Percentiles rank a stretch among this genome's conserved stretches.
These are phyloP conservation scores for Fraxinus latifolia DNA, from an alignment of 305 asterid genomes.

Conservation along the genomic window DNA sequence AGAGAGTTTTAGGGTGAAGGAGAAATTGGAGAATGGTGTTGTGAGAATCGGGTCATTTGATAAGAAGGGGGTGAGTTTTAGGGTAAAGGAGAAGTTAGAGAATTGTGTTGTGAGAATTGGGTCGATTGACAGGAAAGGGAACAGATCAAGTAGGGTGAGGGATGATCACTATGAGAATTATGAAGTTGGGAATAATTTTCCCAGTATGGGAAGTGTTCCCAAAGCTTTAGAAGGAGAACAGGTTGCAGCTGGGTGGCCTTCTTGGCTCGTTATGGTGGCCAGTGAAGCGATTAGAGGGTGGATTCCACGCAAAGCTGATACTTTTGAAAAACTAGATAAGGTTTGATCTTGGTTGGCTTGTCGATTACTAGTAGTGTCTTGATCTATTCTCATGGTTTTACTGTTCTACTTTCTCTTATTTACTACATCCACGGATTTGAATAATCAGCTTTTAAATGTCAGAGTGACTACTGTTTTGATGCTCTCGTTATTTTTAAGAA, in stretches of 20 bases:
- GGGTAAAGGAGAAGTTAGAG: conserved; percentile 47
- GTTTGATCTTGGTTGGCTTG: conserved; percentile 32
- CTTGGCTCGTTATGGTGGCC: conserved; percentile 88
- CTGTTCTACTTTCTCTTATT: background rate
- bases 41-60: conserved; percentile 54
- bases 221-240: conserved; percentile 77
- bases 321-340: conserved; percentile 90
- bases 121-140: conserved; percentile 56
- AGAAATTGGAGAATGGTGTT: conserved; percentile 48
- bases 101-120: conserved; percentile 53
- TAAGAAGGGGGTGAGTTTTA: conserved; percentile 56
- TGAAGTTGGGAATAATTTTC: conserved; percentile 40
- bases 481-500: background rate
- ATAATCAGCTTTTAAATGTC: background rate
- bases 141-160: conserved; percentile 70
- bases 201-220: conserved; percentile 53
- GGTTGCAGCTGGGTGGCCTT: conserved; percentile 96
- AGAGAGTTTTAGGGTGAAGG: conserved; percentile 57
- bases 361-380: background rate
- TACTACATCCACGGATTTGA: background rate
- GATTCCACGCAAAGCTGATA: conserved; percentile 81
- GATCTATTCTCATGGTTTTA: background rate
- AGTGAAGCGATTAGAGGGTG: conserved; percentile 92
- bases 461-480: background rate
- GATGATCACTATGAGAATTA: conserved; percentile 58